Evolutionary conservation across 305 asterid genomes (phyloP).

Genomic region (Fraxinus latifolia): DNA sequence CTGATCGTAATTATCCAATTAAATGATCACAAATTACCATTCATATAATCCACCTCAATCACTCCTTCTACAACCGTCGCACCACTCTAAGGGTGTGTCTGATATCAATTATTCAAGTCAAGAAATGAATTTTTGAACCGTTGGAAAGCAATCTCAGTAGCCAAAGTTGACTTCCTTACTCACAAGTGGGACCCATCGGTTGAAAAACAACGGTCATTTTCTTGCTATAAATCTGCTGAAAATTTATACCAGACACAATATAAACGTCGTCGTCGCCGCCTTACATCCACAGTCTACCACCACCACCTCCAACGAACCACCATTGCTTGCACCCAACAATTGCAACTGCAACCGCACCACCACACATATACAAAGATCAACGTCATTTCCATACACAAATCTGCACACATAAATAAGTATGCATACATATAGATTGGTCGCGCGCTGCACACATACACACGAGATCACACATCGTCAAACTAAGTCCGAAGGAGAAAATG

Average conservation of each 20-base stretch:
- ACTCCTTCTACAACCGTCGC: not conserved
- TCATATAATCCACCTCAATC: not conserved
- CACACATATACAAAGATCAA: not conserved
- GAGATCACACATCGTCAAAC: conserved; percentile 31
- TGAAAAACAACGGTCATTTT: too few relatives aligned
- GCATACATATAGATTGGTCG: not conserved
- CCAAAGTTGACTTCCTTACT: too few relatives aligned
- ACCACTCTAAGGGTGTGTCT: not conserved
- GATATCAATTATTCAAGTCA: too few relatives aligned
- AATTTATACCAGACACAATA: too few relatives aligned
- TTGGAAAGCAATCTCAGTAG: too few relatives aligned
- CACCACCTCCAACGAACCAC: not conserved
- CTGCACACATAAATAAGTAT: not conserved
- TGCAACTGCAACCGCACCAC: too few relatives aligned
- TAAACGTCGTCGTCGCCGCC: not conserved
- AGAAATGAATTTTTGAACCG: too few relatives aligned
- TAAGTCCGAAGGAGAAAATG: conserved; percentile 63
- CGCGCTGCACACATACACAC: not conserved
- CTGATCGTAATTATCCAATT: not conserved
- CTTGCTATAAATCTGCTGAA: too few relatives aligned
- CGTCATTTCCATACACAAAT: not conserved
- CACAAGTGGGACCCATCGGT: too few relatives aligned
- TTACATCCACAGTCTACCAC: not conserved
- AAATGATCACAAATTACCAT: not conserved
- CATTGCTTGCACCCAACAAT: not conserved